Evolutionary conservation across 192 early-diverging fungal genomes (phyloP).

Genomic region (Podila minutissima): DNA sequence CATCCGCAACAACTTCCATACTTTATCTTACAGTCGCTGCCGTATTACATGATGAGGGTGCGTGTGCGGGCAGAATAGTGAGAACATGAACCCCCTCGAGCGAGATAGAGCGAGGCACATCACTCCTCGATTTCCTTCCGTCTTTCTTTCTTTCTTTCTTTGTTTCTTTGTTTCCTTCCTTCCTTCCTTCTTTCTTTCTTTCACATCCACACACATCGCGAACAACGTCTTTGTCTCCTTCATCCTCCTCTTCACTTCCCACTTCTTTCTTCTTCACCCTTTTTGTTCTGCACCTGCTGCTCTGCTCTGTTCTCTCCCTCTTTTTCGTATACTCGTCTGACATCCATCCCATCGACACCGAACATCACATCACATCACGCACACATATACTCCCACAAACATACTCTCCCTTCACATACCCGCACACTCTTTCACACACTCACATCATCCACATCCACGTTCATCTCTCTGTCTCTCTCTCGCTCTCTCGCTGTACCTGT

Average conservation of each 20-base stretch:
- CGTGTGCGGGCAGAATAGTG: too few species aligned
- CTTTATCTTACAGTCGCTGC: background rate
- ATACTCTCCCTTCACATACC: background rate
- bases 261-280: background rate
- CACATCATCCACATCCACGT: background rate
- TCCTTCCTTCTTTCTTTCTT: background rate
- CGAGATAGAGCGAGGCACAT: too few species aligned
- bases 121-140: background rate
- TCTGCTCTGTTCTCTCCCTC: background rate
- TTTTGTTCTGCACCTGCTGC: constrained; percentile 1
- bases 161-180: background rate
- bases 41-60: background rate
- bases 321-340: background rate
- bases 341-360: background rate
- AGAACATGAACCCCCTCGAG: too few species aligned
- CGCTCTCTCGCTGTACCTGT: too few species aligned
- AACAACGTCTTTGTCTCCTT: constrained; percentile 1
- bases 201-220: background rate
- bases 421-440: background rate
- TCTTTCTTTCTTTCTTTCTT: background rate
- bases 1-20: too few species aligned
- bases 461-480: background rate
- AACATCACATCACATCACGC: background rate
- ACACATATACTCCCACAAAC: background rate
- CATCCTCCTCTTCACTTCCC: background rate